These are phyloP conservation scores for Phytophthora uliginosa DNA, from an alignment of 352 stramenopile genomes.

Conservation along the genomic window DNA sequence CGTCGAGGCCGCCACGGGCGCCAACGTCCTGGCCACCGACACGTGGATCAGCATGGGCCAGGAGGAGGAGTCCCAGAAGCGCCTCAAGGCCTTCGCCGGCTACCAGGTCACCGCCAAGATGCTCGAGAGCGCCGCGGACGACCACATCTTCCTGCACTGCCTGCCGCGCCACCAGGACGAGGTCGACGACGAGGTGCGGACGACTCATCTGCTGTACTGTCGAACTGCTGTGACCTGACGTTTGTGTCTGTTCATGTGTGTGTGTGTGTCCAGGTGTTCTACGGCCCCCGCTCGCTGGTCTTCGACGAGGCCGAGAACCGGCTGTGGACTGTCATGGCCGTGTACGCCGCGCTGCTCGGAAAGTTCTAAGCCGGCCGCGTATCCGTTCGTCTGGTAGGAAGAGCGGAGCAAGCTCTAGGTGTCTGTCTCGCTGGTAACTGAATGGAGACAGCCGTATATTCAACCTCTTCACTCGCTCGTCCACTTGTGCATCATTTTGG, in stretches of 20 bases:
- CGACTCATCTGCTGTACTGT: not conserved
- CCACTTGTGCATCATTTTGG: not conserved
- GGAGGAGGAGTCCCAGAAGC: constrained; percentile 95
- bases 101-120: constrained; percentile 96
- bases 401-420: not conserved
- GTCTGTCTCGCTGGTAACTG: constrained; percentile 21
- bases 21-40: constrained; percentile 97
- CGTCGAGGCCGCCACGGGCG: constrained; percentile 93
- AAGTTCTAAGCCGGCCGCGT: constrained; percentile 32
- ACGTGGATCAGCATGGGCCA: constrained; percentile 98
- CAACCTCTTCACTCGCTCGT: not conserved
- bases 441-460: constrained; percentile 27
- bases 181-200: constrained; percentile 95
- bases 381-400: constrained; percentile 13
- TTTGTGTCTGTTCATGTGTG: too few relatives aligned
- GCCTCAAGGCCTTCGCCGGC: constrained; percentile 95
- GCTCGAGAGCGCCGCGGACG: constrained; percentile 89
- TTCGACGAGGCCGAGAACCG: constrained; percentile 99
- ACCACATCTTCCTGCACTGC: constrained; percentile 98
- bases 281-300: constrained; percentile 90
- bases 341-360: constrained; percentile 76
- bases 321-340: constrained; percentile 99
- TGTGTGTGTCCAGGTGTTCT: too few relatives aligned
- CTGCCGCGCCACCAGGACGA: constrained; percentile 98
- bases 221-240: not conserved